Evolutionary conservation across 2,329 filamentous ascomycete genomes (phyloP), one percentile per base, ranked within the genome.

Genomic region (Tolypocladium nubicola): DNA sequence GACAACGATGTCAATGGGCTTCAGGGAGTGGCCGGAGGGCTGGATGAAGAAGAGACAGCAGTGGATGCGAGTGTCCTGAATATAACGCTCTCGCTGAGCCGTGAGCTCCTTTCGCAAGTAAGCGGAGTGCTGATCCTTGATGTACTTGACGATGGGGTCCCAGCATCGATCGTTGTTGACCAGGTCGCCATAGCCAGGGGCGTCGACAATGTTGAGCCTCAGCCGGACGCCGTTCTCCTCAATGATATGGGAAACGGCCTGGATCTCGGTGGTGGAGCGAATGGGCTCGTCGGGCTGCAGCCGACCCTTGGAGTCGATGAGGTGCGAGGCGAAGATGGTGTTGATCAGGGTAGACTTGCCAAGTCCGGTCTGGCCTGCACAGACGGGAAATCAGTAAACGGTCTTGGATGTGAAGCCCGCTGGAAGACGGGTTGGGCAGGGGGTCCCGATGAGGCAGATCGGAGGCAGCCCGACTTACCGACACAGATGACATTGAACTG

Each of bases 101-200:
- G 94, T 97, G 70, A 99, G 90, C 77, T 99, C 94, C 84, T 99
- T 99, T 76, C 94, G 90, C 67, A 99, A 86, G 80, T 97, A 99
- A 69, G 94, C 93, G 56, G 91, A 97, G 82, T 99, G 94, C 81
- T 99, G 94, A 77, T 99, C 94, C 84, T 99, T 99, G 84, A 99
- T 99, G 79, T 99, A 99, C 82, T 99, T 99, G 82, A 99, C 93
- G 74, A 99, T 99, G 62, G 94, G 94, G 73, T 99, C 94, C 94
- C 94, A 99, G 86, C 94, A 99, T 83, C 94, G 89, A 79, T 99
- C 94, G 76, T 99, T 99, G 85, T 99, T 99, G 76, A 99, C 94
- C 71, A 97, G 85, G 70, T 99, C 94, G 71, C 94, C 94, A 70
- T 99, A 99, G 63, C 94, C 94, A 63, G 94, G 94, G 63, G 94